A percentile compares a stretch with the other conserved stretches of the same genome.
These are phyloP conservation scores for Penicillium sp. DNA, from an alignment of 2,329 filamentous ascomycete genomes.

Conservation along the genomic window DNA sequence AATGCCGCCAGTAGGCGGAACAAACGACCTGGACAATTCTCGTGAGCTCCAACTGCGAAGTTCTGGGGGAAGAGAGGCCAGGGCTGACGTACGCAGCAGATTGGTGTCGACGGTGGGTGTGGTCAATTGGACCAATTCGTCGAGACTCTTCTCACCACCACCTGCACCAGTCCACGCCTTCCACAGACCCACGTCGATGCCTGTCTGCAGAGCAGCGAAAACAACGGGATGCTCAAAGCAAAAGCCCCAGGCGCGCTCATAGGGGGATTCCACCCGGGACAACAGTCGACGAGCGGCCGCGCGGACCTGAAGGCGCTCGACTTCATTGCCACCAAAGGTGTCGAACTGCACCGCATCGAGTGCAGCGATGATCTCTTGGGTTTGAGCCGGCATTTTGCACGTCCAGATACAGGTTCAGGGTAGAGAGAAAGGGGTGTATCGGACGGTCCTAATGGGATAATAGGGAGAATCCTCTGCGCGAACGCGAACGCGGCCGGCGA, in stretches of 20 bases:
- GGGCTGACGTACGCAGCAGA: slow-evolving; percentile 28
- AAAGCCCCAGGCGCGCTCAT: slow-evolving; percentile 34
- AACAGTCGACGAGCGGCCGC: slow-evolving; percentile 31
- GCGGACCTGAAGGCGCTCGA: slow-evolving; percentile 25
- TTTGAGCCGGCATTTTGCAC: slow-evolving; percentile 11
- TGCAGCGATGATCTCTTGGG: slow-evolving; percentile 15
- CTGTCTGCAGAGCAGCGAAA: slow-evolving; percentile 30
- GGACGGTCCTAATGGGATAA: no score
- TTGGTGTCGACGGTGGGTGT: slow-evolving; percentile 26
- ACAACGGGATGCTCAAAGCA: slow-evolving; percentile 32
- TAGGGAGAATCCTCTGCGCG: no score
- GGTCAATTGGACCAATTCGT: slow-evolving; percentile 29
- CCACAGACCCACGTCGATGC: slow-evolving; percentile 34
- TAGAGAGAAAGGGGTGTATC: no score
- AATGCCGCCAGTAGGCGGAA: slow-evolving; percentile 33
- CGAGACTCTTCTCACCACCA: slow-evolving; percentile 28
- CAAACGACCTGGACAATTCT: slow-evolving; percentile 22
- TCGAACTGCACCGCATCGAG: slow-evolving; percentile 20
- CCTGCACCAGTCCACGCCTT: slow-evolving; percentile 29
- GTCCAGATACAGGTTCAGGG: not conserved
- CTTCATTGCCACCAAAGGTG: slow-evolving; percentile 19
- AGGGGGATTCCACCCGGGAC: slow-evolving; percentile 32
- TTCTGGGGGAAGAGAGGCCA: not conserved
- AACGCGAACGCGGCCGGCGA: no score
- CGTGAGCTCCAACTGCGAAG: not conserved